A percentile compares a stretch with the other conserved stretches of the same genome.
These are phyloP conservation scores for Lyophyllum shimeji DNA, from an alignment of 768 basidiomycete species.

Conservation along the genomic window DNA sequence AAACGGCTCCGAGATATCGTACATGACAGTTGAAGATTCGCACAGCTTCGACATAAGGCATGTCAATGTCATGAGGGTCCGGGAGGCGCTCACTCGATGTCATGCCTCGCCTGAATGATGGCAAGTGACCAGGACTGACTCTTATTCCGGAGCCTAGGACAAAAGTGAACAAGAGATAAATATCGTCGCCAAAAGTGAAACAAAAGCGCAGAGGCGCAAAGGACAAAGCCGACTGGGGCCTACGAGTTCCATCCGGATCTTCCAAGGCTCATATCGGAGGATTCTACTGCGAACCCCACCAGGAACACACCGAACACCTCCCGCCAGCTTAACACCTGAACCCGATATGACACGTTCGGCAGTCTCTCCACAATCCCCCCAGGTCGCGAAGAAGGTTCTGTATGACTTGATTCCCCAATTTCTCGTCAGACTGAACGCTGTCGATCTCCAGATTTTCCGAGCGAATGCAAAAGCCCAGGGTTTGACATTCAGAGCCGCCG, in stretches of 20 bases:
- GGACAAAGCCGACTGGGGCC: background rate
- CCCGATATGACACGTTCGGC: background rate
- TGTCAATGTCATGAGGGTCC: background rate
- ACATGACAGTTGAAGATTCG: no score
- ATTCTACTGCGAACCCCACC: background rate
- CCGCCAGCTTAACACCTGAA: background rate
- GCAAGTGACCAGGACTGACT: background rate
- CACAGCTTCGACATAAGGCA: background rate
- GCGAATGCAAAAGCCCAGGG: slow-evolving; percentile 5
- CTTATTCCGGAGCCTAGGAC: background rate
- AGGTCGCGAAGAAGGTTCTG: slow-evolving; percentile 8
- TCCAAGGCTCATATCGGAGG: background rate
- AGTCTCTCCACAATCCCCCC: slow-evolving; percentile 1
- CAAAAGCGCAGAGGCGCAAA: background rate
- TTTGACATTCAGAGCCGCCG: slow-evolving; percentile 7
- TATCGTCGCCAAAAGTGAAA: background rate
- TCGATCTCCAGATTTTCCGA: slow-evolving; percentile 2
- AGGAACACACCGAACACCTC: background rate
- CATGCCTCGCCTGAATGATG: background rate
- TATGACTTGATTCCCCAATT: background rate
- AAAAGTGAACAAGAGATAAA: background rate
- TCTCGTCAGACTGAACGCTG: background rate
- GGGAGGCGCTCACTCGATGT: background rate
- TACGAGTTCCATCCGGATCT: background rate
- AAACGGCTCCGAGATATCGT: no score